Evolutionary conservation across 1,284 basidiomycete genomes (phyloP), one percentile per base, ranked within the genome.

Genomic region (Vanrija pseudolonga): DNA sequence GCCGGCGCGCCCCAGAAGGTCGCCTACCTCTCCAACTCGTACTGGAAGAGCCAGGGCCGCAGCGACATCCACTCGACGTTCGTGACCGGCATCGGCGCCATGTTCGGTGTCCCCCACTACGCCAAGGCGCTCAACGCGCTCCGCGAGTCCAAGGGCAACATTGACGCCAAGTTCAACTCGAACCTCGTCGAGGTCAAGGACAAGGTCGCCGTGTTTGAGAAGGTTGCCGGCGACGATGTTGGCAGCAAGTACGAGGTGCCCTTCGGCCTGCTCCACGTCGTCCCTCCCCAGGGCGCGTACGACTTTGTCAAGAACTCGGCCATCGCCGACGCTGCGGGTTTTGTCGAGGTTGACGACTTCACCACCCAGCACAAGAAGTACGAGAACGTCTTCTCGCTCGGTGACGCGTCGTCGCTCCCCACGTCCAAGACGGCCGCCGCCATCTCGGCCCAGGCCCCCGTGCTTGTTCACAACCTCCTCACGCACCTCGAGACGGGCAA

Each of bases 401-500:
- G 95, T 23, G 95, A 98, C 71, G 89, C 88, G 61, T 89, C 90
- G 23, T 90, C 86, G 49, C 78, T 96, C 42, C 93, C 94, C 6
- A 98, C 92, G 14, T 92, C 89, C 74, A 98, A 96, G 82, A 98
- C 95, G 1, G 90, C 89, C 0, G 94, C 95, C 3, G 95, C 94
- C 1, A 89, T 97, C 67, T 92, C 89, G 2, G 84, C 84, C 0
- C 90, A 98, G 74, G 86, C 89, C 0, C 95, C 95, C n/a, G 87
- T 98, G 2, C 80, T 98, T 47, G 85, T 88, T 1, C 89, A 95
- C 76, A 98, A 98, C 77, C 74, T 97, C 48, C 86, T 85, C 72
- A 83, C 84, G 28, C 77, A 89, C 42, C 78, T 91, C 68, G 82
- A 86, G 62, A 85, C 82, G 1, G 89, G 89, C 48, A 83, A 84